phyloP scores from a whole-genome alignment of 352 stramenopile species.

The Pelagophyceae sp. region DNA sequence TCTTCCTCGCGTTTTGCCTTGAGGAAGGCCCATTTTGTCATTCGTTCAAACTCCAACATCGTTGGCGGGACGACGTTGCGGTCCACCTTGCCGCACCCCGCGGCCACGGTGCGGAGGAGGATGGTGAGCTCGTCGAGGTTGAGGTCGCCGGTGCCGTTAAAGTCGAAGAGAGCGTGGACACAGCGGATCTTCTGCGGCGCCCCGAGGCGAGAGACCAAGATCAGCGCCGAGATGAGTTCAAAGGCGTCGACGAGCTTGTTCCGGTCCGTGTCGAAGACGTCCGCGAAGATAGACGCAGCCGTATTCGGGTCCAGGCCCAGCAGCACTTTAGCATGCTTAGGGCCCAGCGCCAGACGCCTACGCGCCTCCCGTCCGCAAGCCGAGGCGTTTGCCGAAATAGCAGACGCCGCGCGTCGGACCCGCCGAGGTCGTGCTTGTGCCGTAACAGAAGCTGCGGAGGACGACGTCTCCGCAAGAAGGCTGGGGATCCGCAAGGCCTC shows the following conservation, averaged over 20 bases:
- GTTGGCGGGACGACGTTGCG: conserved; percentile 15
- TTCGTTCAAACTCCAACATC: conserved; percentile 19
- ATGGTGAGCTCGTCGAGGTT: conserved; percentile 29
- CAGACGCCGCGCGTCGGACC: neutral
- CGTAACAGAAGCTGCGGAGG: neutral
- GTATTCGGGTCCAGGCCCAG: conserved; percentile 13
- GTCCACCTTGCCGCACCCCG: conserved; percentile 25
- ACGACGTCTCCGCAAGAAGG: no score
- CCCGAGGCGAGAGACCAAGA: neutral
- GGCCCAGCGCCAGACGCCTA: neutral
- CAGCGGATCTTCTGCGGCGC: neutral
- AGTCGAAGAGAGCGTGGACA: conserved; percentile 28
- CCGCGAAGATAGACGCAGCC: conserved; percentile 16
- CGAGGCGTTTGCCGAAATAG: neutral
- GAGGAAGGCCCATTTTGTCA: conserved; percentile 23
- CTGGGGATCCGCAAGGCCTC: no score
- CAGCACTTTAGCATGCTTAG: conserved; percentile 11
- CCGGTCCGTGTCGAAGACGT: conserved; percentile 27
- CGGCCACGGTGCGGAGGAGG: conserved; percentile 22
- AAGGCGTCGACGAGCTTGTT: conserved; percentile 25
- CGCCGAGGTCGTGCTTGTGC: conserved; percentile 23
- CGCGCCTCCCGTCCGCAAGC: neutral
- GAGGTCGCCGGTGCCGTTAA: conserved; percentile 25
- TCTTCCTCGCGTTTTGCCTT: conserved; percentile 21
- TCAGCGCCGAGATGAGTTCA: conserved; percentile 1